Evolutionary conservation across 73 alveolate genomes (phyloP).

Genomic region (Paramecium octaurelia): DNA sequence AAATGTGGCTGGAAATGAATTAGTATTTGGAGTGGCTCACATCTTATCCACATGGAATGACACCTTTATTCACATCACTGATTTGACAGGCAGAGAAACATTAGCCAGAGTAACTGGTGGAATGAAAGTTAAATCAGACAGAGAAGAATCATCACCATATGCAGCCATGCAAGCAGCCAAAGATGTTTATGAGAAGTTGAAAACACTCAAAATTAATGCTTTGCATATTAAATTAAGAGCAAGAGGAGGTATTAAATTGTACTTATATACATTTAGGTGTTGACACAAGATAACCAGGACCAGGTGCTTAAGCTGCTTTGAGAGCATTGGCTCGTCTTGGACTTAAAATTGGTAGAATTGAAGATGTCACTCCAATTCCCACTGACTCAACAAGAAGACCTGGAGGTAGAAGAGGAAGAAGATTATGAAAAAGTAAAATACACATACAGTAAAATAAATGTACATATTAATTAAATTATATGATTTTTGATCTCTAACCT

Average conservation of each 20-base stretch:
- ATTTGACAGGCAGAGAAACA: constrained; percentile 98
- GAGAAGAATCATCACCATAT: constrained; percentile 99
- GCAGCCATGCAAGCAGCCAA: constrained; percentile 99
- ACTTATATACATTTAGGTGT: constrained; percentile 29
- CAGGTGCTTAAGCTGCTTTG: constrained; percentile 99
- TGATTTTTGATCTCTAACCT: background rate
- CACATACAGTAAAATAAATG: background rate
- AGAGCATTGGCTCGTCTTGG: constrained; percentile 99
- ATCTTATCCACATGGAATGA: constrained; percentile 97
- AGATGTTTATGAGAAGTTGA: constrained; percentile 91
- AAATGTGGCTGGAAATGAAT: constrained; percentile 69
- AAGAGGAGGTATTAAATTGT: constrained; percentile 86
- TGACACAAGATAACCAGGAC: constrained; percentile 90
- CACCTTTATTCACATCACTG: constrained; percentile 99
- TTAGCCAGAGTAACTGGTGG: constrained; percentile 99
- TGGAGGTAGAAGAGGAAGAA: constrained; percentile 99
- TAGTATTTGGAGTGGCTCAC: constrained; percentile 94
- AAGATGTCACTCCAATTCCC: constrained; percentile 99
- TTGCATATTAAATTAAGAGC: constrained; percentile 98
- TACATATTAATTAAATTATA: background rate
- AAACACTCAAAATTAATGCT: constrained; percentile 92
- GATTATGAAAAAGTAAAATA: constrained; percentile 77
- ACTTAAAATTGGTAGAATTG: constrained; percentile 98
- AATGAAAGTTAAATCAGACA: constrained; percentile 99
- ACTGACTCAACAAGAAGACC: constrained; percentile 98